phyloP scores from a whole-genome alignment of 306 rosid species.

The Cucurbita argyrosperma region DNA sequence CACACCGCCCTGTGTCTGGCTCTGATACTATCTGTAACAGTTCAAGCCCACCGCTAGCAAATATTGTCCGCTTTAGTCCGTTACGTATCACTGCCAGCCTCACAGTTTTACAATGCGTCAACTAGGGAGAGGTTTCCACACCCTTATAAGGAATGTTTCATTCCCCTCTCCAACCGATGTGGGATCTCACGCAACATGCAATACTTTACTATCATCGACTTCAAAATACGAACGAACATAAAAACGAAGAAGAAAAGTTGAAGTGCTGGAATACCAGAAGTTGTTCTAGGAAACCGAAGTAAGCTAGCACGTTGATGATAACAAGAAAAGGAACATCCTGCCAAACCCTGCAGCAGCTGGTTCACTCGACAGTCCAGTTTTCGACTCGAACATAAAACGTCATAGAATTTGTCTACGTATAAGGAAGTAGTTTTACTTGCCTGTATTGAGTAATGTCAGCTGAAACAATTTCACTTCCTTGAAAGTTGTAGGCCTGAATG shows the following conservation, averaged over 20 bases:
- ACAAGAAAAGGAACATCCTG: conserved; percentile 35
- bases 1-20: too few species aligned
- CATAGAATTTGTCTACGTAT: too few species aligned
- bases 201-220: not conserved
- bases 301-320: conserved; percentile 33
- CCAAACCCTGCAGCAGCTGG: conserved; percentile 28
- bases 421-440: conserved; percentile 20
- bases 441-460: conserved; percentile 34
- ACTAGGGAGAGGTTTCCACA: too few species aligned
- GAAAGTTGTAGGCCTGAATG: conserved; percentile 12
- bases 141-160: too few species aligned
- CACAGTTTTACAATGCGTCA: too few species aligned
- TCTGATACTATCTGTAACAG: too few species aligned
- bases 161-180: too few species aligned
- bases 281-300: conserved; percentile 39
- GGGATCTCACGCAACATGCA: not conserved
- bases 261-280: conserved; percentile 23
- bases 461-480: conserved; percentile 20
- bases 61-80: too few species aligned
- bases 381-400: not conserved
- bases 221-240: not conserved
- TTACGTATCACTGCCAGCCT: too few species aligned
- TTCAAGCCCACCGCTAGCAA: too few species aligned
- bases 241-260: not conserved
- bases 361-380: not conserved